Conservation (phyloP, 2,329 filamentous ascomycete genomes). For the Leptographium wingfieldii region DNA sequence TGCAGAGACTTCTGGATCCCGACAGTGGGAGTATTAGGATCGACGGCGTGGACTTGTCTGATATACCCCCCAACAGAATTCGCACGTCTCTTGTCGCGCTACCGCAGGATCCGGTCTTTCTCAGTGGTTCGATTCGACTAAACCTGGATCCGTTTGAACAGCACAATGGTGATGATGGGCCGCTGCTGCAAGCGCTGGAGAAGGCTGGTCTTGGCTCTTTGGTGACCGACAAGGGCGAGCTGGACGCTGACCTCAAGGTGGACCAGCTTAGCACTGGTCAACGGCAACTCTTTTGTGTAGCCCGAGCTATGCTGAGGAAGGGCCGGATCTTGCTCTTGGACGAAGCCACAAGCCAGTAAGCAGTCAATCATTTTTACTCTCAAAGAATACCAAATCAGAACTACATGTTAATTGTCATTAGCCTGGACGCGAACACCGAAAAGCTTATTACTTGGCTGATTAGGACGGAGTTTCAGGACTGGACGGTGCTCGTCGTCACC, state of each 20-base stretch:
- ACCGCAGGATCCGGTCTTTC: slow-evolving; percentile 37
- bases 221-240: slow-evolving; percentile 24
- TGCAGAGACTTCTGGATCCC: slow-evolving; percentile 35
- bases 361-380: neutral
- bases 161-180: slow-evolving; percentile 19
- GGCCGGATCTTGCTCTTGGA: slow-evolving; percentile 32
- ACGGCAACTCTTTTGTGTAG: slow-evolving; percentile 37
- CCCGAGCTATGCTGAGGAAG: slow-evolving; percentile 29
- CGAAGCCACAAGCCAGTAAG: slow-evolving; percentile 26
- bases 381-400: no score
- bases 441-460: slow-evolving; percentile 41
- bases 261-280: slow-evolving; percentile 29
- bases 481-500: slow-evolving; percentile 35
- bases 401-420: slow-evolving; percentile 13
- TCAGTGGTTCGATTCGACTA: slow-evolving; percentile 33
- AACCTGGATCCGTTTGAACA: slow-evolving; percentile 33
- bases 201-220: slow-evolving; percentile 13
- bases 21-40: slow-evolving; percentile 29
- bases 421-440: slow-evolving; percentile 44
- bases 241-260: slow-evolving; percentile 23
- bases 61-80: slow-evolving; percentile 15
- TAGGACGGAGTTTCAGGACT: slow-evolving; percentile 34
- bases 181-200: slow-evolving; percentile 12
- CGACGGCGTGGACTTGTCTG: slow-evolving; percentile 27
- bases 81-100: slow-evolving; percentile 26